Evolutionary conservation across 805 yeast genomes (phyloP), one percentile per base, ranked within the genome.

Genomic region (Saturnispora mendoncae): DNA sequence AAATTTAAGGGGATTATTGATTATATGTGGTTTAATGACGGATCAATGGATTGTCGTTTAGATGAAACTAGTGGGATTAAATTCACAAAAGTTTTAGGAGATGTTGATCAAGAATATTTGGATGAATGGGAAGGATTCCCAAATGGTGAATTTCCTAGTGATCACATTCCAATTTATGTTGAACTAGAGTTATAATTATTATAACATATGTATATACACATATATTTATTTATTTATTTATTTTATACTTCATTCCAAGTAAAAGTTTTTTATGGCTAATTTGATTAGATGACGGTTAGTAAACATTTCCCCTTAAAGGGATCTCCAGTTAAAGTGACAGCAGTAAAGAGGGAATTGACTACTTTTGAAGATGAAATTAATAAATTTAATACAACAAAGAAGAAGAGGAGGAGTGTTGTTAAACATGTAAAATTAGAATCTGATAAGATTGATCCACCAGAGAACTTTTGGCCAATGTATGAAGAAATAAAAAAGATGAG

Each of bases 401-500:
- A 36, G n/a, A 27, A 24, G 4, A 32, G n/a, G 25, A 41, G 41
- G 27, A 41, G 39, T 31, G 32, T 13, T 3, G n/a, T 34, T 18
- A 18, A 44, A 27, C 46, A 47, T 20, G 31, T 42, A 3, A 49
- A 46, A 29, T 27, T 40, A 9, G 45, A 42, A 15, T 6, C 40
- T 13, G 38, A 46, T 30, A 15, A 6, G 17, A 8, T 20, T 7
- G 21, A 25, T 15, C 20, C 42, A 13, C 62, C 63, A 2, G 44
- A 51, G 2, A 48, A 72, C 48, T 83, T 82, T 65, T 58, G 63
- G 45, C 64, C 68, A 2, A 71, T 80, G 34, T 82, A 80, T 52
- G 64, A 75, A 38, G 73, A 67, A 45, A 66, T 87, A 26, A 76
- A 78, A 41, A 62, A 60, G 18, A 83, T 86, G 92, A 67, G 97